Evolutionary conservation across 192 early-diverging fungal species (phyloP).

Genomic region (Coemansia sp.): DNA sequence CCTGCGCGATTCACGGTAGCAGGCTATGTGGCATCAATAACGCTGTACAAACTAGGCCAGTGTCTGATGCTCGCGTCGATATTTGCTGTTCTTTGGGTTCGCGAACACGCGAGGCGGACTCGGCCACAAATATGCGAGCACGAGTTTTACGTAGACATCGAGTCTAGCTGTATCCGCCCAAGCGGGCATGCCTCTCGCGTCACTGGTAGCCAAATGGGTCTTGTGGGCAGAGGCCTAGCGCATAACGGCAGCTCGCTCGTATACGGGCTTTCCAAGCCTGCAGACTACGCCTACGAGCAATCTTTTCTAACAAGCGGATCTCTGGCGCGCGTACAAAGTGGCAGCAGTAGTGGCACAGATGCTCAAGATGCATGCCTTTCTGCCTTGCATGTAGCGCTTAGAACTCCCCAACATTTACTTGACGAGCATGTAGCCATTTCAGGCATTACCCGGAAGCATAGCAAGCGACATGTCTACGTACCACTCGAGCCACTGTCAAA

Average conservation of each 20-base stretch:
- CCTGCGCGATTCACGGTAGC: conserved; percentile 8
- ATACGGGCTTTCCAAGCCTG: not conserved
- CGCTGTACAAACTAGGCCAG: conserved; percentile 33
- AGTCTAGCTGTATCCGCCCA: not conserved
- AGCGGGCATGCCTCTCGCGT: not conserved
- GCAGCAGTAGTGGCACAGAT: not conserved
- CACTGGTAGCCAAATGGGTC: not conserved
- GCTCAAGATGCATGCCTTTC: no score
- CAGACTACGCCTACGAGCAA: not conserved
- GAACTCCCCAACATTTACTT: not conserved
- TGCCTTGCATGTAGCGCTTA: not conserved
- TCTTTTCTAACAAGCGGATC: not conserved
- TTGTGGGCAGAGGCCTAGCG: not conserved
- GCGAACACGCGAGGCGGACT: conserved; percentile 35
- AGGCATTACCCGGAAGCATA: conserved; percentile 10
- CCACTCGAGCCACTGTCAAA: conserved; percentile 21
- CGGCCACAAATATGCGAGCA: conserved; percentile 24
- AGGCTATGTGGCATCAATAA: conserved; percentile 13
- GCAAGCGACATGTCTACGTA: conserved; percentile 34
- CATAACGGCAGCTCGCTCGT: not conserved
- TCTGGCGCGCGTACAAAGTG: not conserved
- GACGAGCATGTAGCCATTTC: not conserved
- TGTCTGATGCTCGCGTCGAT: conserved; percentile 29
- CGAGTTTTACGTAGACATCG: conserved; percentile 23
- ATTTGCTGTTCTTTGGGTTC: conserved; percentile 32